Percentiles rank a stretch among this genome's conserved stretches.
phyloP scores from a whole-genome alignment of 2,329 filamentous ascomycete genomes.

The Ceratocystis papillata region DNA sequence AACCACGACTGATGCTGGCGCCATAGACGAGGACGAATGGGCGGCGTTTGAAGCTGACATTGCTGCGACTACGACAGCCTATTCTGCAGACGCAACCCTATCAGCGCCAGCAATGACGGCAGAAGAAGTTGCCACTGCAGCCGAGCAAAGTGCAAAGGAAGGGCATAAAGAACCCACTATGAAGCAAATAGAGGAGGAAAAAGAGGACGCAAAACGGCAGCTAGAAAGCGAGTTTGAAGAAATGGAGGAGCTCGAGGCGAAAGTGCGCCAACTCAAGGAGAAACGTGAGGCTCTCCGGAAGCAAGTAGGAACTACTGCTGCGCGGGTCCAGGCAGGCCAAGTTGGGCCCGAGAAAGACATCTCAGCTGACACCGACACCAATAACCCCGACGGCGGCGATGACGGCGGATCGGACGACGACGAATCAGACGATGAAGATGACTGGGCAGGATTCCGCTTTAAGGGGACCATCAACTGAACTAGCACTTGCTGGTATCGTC shows the following conservation, averaged over 20 bases:
- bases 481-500: background rate
- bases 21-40: conserved; percentile 65
- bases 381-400: background rate
- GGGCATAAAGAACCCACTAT: conserved; percentile 44
- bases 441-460: conserved; percentile 47
- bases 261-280: conserved; percentile 58
- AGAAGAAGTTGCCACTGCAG: conserved; percentile 50
- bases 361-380: background rate
- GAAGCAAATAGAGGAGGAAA: conserved; percentile 51
- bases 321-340: conserved; percentile 25
- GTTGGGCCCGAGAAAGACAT: conserved; percentile 28
- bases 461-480: conserved; percentile 23
- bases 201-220: conserved; percentile 62
- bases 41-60: conserved; percentile 80
- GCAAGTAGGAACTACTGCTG: conserved; percentile 30
- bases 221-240: conserved; percentile 71
- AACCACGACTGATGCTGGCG: conserved; percentile 25
- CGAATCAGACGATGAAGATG: conserved; percentile 41
- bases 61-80: conserved; percentile 37
- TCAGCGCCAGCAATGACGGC: conserved; percentile 57
- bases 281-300: conserved; percentile 55
- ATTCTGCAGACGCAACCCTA: conserved; percentile 46
- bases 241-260: conserved; percentile 67
- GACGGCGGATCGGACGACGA: conserved; percentile 36
- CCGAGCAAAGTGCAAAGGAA: conserved; percentile 40